Evolutionary conservation across 345 rosid species (phyloP), one percentile per base, ranked within the genome.

Genomic region (Eucalyptus cladocalyx): DNA sequence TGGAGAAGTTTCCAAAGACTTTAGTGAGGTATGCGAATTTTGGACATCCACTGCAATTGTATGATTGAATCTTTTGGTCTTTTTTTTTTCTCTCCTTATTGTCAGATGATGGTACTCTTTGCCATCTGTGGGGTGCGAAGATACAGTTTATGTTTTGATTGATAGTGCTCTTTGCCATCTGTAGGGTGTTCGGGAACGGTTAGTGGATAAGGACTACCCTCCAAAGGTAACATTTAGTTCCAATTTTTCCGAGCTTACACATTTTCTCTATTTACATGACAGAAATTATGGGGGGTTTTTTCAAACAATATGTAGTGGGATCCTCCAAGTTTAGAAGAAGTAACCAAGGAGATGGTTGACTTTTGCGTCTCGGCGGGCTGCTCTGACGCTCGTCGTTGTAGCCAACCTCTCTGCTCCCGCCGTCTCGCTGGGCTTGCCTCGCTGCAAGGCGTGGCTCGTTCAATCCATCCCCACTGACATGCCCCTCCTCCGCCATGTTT

Each of bases 1-100:
- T 2, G 18, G 15, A 48, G 50, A 48, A 48, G 50, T 48, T 48
- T 48, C 50, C 5, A 48, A 48, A 48, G 50, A 48, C 50, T 48
- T 48, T 1, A 0, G 1, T 21, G 99, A 98, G 99, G 98, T 97
- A 94, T 10, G 65, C 8, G 15, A 87, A 48, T 30, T 1, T 43
- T 45, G 40, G 14, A 43, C 12, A 17, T 32, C 23, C 23, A 67
- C 5, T 47, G 14, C 49, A 47, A 47, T 32, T 67, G 80, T 9
- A 32, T 8, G 80, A 32, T 32, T 32, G 42, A 67, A 9, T 67
- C 69, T 13, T 62, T 3, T 30, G 69, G 32, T 6, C 30, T 14
- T 13, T 5, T 3, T 5, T 3, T 4, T 4, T 13, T 26, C 67
- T 30, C 9, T 62, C 32, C 69, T 28, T 2, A 62, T 4, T 6